Evolutionary conservation across 257 asterid genomes (phyloP).

Genomic region (Apocynum venetum): DNA sequence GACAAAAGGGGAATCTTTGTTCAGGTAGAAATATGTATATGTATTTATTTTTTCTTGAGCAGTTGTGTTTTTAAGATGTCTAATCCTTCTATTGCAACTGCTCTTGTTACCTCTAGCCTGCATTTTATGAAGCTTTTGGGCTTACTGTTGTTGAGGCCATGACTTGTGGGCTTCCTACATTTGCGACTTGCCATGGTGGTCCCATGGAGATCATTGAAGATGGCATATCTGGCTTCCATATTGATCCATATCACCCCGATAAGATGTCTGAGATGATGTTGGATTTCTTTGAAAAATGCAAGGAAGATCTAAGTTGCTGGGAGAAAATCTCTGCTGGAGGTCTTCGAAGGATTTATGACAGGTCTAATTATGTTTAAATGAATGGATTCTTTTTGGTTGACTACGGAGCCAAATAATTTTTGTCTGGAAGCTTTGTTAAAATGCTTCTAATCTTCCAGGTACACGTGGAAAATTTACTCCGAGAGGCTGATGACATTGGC

Average conservation of each 20-base stretch:
- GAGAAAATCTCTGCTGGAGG: slow-evolving; percentile 51
- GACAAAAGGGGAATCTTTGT: slow-evolving; percentile 90
- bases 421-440: neutral
- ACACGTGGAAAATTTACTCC: slow-evolving; percentile 88
- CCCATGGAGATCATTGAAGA: slow-evolving; percentile 92
- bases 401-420: neutral
- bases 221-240: slow-evolving; percentile 80
- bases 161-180: slow-evolving; percentile 90
- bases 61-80: neutral
- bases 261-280: slow-evolving; percentile 57
- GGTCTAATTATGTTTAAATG: slow-evolving; percentile 34
- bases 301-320: slow-evolving; percentile 68
- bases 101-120: slow-evolving; percentile 52
- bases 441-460: slow-evolving; percentile 37
- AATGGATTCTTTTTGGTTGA: too few species aligned
- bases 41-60: neutral
- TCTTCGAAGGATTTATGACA: slow-evolving; percentile 56
- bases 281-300: slow-evolving; percentile 67
- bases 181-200: slow-evolving; percentile 94
- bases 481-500: slow-evolving; percentile 93
- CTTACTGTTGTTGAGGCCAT: slow-evolving; percentile 97
- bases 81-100: neutral
- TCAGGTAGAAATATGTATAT: slow-evolving; percentile 46
- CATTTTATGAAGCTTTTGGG: slow-evolving; percentile 95
- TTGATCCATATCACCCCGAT: slow-evolving; percentile 91